phyloP scores from a whole-genome alignment of 805 yeast genomes.

The Kuraishia cidri region DNA sequence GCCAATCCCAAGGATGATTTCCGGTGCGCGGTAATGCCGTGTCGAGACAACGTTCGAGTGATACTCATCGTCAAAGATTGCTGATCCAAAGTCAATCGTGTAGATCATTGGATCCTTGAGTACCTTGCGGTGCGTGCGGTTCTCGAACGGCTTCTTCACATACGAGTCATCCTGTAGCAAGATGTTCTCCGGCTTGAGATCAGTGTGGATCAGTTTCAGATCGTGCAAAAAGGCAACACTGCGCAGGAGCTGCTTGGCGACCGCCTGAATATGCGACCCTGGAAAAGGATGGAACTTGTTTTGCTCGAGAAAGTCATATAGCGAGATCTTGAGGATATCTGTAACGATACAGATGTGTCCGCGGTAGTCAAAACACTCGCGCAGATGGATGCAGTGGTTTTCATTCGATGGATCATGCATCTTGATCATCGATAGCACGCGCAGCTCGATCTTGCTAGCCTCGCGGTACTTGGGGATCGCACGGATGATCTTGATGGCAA shows the following conservation, averaged over 20 bases:
- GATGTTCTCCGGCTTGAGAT: conserved; percentile 93
- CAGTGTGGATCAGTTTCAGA: conserved; percentile 87
- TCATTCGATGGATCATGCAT: conserved; percentile 58
- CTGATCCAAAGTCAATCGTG: conserved; percentile 95
- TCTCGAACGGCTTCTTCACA: conserved; percentile 23
- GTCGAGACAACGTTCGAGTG: conserved; percentile 91
- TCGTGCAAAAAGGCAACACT: conserved; percentile 88
- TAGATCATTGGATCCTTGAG: conserved; percentile 76
- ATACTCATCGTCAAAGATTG: conserved; percentile 88
- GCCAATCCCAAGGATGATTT: conserved; percentile 86
- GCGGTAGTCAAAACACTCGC: conserved; percentile 86
- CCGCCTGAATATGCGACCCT: conserved; percentile 84
- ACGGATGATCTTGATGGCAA: conserved; percentile 88
- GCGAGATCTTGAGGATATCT: conserved; percentile 72
- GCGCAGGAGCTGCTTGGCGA: conserved; percentile 76
- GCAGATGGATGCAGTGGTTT: conserved; percentile 75
- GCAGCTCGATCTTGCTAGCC: conserved; percentile 86
- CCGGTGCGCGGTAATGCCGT: conserved; percentile 96
- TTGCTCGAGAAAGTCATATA: conserved; percentile 82
- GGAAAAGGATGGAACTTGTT: conserved; percentile 89
- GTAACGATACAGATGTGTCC: conserved; percentile 94
- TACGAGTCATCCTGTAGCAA: conserved; percentile 50
- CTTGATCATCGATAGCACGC: conserved; percentile 70
- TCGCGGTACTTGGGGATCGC: conserved; percentile 92
- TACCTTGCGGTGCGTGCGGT: conserved; percentile 26